These are phyloP conservation scores for Hyaloscypha bicolor DNA, from an alignment of 495 filamentous ascomycete species.

Conservation along the genomic window DNA sequence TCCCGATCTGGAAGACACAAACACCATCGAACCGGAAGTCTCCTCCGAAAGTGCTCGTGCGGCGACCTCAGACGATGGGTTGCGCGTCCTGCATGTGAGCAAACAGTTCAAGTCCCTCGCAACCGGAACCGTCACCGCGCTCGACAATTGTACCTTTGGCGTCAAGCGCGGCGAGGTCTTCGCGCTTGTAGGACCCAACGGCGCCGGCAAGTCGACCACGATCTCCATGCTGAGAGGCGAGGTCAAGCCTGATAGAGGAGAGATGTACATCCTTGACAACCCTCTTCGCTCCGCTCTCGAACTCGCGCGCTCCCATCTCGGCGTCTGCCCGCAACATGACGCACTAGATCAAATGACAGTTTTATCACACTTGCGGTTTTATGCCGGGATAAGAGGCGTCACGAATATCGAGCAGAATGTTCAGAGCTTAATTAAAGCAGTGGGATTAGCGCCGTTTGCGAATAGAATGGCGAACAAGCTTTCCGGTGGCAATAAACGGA, in stretches of 20 bases:
- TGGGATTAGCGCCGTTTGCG: slow-evolving; percentile 58
- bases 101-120: slow-evolving; percentile 57
- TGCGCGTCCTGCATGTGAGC: slow-evolving; percentile 71
- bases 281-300: slow-evolving; percentile 63
- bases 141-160: slow-evolving; percentile 79
- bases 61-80: slow-evolving; percentile 43
- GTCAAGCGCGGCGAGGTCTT: slow-evolving; percentile 76
- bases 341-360: slow-evolving; percentile 69
- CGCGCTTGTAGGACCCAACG: slow-evolving; percentile 78
- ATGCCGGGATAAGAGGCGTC: slow-evolving; percentile 69
- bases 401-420: slow-evolving; percentile 63
- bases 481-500: slow-evolving; percentile 72
- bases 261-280: slow-evolving; percentile 70
- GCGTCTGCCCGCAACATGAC: slow-evolving; percentile 77
- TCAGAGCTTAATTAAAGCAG: slow-evolving; percentile 54
- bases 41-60: slow-evolving; percentile 42
- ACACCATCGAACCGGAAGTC: slow-evolving; percentile 44
- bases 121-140: slow-evolving; percentile 65
- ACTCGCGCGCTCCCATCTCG: slow-evolving; percentile 66
- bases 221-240: slow-evolving; percentile 83
- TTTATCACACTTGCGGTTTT: slow-evolving; percentile 68
- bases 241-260: slow-evolving; percentile 61
- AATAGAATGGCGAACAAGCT: slow-evolving; percentile 63
- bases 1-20: slow-evolving; percentile 32
- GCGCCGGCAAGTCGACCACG: slow-evolving; percentile 82